Conservation (phyloP, 306 rosid species). For the Mucuna pruriens region DNA sequence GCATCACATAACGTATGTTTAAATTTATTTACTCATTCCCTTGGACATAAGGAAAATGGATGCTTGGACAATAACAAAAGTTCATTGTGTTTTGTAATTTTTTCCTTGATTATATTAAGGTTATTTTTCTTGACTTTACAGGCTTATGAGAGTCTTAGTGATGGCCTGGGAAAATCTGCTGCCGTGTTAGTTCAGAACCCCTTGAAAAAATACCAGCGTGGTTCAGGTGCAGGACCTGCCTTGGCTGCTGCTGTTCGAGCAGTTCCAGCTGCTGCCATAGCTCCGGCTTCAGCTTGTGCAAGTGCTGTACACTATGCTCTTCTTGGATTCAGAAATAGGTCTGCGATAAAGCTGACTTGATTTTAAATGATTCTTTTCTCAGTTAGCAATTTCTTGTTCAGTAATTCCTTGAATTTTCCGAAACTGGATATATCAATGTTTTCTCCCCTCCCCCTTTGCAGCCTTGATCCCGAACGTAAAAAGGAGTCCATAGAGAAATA, state of each 20-base stretch:
- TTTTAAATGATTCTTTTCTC: slow-evolving; percentile 28
- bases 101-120: not conserved
- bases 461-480: slow-evolving; percentile 96
- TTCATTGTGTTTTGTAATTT: slow-evolving; percentile 7
- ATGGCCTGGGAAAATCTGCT: slow-evolving; percentile 96
- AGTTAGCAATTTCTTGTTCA: slow-evolving; percentile 7
- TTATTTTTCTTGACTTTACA: slow-evolving; percentile 48
- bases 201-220: slow-evolving; percentile 86
- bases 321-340: slow-evolving; percentile 98
- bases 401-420: slow-evolving; percentile 5
- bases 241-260: slow-evolving; percentile 89
- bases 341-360: slow-evolving; percentile 31
- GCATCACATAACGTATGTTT: slow-evolving; percentile 1
- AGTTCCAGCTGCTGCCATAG: slow-evolving; percentile 90
- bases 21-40: slow-evolving; percentile 11
- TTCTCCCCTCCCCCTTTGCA: slow-evolving; percentile 40
- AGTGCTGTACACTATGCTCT: slow-evolving; percentile 87
- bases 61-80: not conserved
- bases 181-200: slow-evolving; percentile 89
- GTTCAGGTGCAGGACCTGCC: slow-evolving; percentile 91
- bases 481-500: slow-evolving; percentile 96
- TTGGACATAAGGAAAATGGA: not conserved
- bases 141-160: slow-evolving; percentile 92
- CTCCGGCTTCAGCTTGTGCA: slow-evolving; percentile 98
- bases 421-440: slow-evolving; percentile 26